phyloP scores from a whole-genome alignment of 2,329 filamentous ascomycete genomes.

The Sordariomycetes sp. region DNA sequence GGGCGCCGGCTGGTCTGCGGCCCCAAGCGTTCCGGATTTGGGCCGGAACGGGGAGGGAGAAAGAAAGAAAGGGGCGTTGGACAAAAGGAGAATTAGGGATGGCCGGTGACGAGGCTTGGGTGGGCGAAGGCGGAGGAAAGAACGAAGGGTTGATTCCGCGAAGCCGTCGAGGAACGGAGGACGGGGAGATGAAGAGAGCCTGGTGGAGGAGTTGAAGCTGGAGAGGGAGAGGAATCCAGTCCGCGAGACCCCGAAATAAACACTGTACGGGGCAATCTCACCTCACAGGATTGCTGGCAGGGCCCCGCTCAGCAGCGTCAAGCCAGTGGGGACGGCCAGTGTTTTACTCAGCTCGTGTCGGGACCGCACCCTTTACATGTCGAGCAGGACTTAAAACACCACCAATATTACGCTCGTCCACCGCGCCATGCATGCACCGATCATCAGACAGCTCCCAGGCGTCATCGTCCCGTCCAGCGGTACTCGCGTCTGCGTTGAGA shows the following conservation, averaged over 20 bases:
- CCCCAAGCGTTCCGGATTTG: neutral
- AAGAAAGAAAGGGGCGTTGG: neutral
- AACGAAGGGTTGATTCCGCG: slow-evolving; percentile 1
- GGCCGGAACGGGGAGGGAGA: neutral
- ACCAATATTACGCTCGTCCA: too few species aligned
- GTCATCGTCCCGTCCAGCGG: too few species aligned
- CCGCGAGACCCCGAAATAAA: neutral
- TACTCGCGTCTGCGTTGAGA: too few species aligned
- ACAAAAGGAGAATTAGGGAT: neutral
- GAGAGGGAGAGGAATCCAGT: neutral
- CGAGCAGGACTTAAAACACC: too few species aligned
- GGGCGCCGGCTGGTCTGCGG: slow-evolving; percentile 1
- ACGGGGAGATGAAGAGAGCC: neutral
- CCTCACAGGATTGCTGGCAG: neutral
- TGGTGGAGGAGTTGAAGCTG: neutral
- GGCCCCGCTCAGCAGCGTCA: neutral
- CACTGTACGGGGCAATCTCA: neutral
- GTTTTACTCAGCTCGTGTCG: too few species aligned
- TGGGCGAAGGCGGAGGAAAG: slow-evolving; percentile 1
- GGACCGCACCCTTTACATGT: too few species aligned
- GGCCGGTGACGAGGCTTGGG: neutral
- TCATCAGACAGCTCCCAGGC: too few species aligned
- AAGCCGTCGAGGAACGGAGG: neutral
- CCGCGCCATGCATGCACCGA: too few species aligned
- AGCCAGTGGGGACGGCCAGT: neutral